Evolutionary conservation across 257 asterid species (phyloP), one percentile per base, ranked within the genome.

Genomic region (Gynochthodes officinalis): DNA sequence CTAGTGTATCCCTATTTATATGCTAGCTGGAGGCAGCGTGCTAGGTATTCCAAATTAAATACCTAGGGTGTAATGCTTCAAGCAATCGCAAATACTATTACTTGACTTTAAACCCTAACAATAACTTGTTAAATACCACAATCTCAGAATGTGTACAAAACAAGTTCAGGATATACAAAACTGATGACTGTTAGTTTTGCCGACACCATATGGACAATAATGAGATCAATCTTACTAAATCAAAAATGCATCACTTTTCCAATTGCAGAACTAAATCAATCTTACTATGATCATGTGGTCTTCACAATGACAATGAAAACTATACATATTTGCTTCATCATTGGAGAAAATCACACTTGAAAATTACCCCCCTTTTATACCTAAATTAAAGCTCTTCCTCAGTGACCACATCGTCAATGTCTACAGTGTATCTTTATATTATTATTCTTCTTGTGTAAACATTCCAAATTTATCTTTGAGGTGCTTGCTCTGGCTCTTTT

Each of bases 321-420:
- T 60, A 1, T 25, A 21, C 50, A n/a, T 21, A 21, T 7, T 61
- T 35, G 27, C 46, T 8, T 9, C 25, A 6, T 19, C 0, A 13
- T 21, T 5, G 19, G 2, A 27, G 33, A 14, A n/a, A 21, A 33
- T 28, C 32, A 48, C 44, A 39, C 12, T 23, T 7, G 9, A 37
- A 11, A 33, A 35, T 19, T 6, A 33, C 13, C 21, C 27, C 18
- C 63, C 40, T 18, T 21, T 33, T 69, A 21, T 43, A 33, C 21
- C 44, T 46, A 68, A 18, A 19, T 27, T n/a, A n/a, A 44, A 90
- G 79, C 75, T 90, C 92, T 27, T 86, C 90, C 73, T 90, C 97
- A 60, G 85, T 85, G 43, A 87, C 81, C 2, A 73, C 89, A 69
- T 89, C 93, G 69, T 84, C 89, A 69, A 93, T 87, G n/a, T n/a